phyloP scores from a whole-genome alignment of 2,329 filamentous ascomycete genomes.

The Penicillium sp. region DNA sequence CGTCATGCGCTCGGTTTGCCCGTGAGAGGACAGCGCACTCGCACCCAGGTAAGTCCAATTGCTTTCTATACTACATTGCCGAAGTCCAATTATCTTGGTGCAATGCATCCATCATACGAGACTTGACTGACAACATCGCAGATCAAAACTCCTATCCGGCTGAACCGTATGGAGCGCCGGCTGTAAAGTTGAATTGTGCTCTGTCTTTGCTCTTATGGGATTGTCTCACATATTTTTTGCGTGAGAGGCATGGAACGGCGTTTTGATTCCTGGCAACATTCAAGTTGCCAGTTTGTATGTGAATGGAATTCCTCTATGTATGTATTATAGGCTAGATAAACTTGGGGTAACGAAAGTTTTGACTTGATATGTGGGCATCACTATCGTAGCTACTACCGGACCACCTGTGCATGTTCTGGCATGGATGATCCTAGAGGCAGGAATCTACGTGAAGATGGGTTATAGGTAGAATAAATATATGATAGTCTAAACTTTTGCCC shows the following conservation, averaged over 20 bases:
- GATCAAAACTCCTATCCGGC: slow-evolving; percentile 60
- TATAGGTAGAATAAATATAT: slow-evolving; percentile 7
- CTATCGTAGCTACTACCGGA: background rate
- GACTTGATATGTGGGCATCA: background rate
- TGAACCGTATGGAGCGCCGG: slow-evolving; percentile 61
- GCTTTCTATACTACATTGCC: background rate
- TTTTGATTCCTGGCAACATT: slow-evolving; percentile 23
- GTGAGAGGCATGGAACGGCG: slow-evolving; percentile 29
- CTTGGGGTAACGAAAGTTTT: slow-evolving; percentile 2
- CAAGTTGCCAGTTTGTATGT: slow-evolving; percentile 19
- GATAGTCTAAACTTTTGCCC: slow-evolving; percentile 32
- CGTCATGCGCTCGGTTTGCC: slow-evolving; percentile 92
- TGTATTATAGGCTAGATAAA: slow-evolving; percentile 25
- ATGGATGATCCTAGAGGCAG: slow-evolving; percentile 6
- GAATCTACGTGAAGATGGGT: slow-evolving; percentile 1
- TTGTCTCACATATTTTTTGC: slow-evolving; percentile 18
- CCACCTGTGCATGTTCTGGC: background rate
- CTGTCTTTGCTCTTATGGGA: slow-evolving; percentile 22
- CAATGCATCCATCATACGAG: background rate
- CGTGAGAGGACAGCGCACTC: slow-evolving; percentile 85
- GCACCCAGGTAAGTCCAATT: slow-evolving; percentile 62
- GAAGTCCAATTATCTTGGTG: background rate
- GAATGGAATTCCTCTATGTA: slow-evolving; percentile 17
- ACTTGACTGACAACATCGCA: slow-evolving; percentile 32
- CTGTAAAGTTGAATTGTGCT: slow-evolving; percentile 27